Base-by-base conservation (phyloP, 331 rosid genomes). In the Erythrophleum ivorense region DNA sequence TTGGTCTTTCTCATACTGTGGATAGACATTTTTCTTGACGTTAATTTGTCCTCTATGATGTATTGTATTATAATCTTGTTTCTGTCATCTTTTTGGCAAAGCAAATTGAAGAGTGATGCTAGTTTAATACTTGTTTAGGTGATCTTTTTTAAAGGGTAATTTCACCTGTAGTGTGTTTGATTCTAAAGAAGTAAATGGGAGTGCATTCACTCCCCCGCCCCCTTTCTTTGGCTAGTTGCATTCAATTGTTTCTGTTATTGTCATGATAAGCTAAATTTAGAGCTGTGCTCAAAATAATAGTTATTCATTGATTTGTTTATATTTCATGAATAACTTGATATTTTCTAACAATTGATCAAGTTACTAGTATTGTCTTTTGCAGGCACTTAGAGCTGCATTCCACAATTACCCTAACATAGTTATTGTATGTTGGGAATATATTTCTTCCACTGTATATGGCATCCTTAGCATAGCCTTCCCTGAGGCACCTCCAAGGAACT, bases 351-450 rank as follows among this genome's bases (percentile, higher is more conserved):
- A 76, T 81, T 69, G 63, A 54, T 83, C 80, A 70, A 40, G 15
- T 66, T 78, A 65, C 38, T 3, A 7, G 59, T 59, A 60, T 83
- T 10, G 38, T 73, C 84, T 82, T 70, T 82, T 86, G 34, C 91
- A 93, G 97, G 97, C 94, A 18, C 93, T 95, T 40, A 95, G 86
- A 88, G 94, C 94, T 80, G 90, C 88, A 80, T 93, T 87, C 67
- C 99, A 95, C 86, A 93, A 82, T 86, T 93, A 92, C 81, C 99
- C 99, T 52, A 88, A 84, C 80, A 83, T 83, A 70, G 88, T 90
- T 86, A 36, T 81, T 81, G 81, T 92, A 34, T 93, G 91, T 80
- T 95, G 99, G 99, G 88, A 84, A 77, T 86, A 77, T 78, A 85
- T 95, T 85, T 93, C 94, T 77, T 71, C 91, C 12, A 71, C 83